phyloP scores from a whole-genome alignment of 176 grass and related monocot genomes.

The Juncus effusus region DNA sequence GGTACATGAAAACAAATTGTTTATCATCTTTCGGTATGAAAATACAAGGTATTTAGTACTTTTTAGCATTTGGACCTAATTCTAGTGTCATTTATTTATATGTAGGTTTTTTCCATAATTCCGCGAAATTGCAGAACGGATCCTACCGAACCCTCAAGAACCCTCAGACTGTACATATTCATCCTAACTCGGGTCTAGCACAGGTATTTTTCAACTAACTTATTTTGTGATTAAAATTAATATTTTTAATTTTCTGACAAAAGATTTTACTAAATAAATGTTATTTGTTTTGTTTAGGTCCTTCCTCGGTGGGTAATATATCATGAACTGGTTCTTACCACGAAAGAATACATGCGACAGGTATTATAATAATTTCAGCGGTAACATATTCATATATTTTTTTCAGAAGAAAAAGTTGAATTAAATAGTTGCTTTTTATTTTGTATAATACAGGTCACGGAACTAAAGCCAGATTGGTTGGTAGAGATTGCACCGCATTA shows the following conservation, averaged over 20 bases:
- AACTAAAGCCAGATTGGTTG: conserved; percentile 80
- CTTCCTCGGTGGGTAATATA: conserved; percentile 80
- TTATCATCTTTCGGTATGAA: neutral
- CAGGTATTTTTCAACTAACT: conserved; percentile 41
- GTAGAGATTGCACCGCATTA: conserved; percentile 94
- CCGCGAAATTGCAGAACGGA: conserved; percentile 76
- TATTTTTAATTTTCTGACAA: too few relatives aligned
- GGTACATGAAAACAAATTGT: conserved; percentile 37
- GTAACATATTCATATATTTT: neutral
- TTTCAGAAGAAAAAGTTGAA: neutral
- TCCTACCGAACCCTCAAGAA: conserved; percentile 86
- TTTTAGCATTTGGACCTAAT: neutral
- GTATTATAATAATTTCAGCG: conserved; percentile 28
- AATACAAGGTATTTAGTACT: too few relatives aligned
- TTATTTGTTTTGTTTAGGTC: conserved; percentile 34
- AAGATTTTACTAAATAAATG: too few relatives aligned
- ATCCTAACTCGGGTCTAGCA: conserved; percentile 85
- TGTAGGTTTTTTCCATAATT: conserved; percentile 93
- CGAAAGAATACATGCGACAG: conserved; percentile 95
- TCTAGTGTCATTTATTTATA: neutral
- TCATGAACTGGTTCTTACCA: conserved; percentile 81
- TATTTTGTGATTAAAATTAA: neutral
- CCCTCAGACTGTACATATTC: conserved; percentile 74
- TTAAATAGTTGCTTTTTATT: neutral
- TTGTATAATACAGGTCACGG: conserved; percentile 52